phyloP scores from a whole-genome alignment of 768 basidiomycete species.

The Antrodiella citrinella region DNA sequence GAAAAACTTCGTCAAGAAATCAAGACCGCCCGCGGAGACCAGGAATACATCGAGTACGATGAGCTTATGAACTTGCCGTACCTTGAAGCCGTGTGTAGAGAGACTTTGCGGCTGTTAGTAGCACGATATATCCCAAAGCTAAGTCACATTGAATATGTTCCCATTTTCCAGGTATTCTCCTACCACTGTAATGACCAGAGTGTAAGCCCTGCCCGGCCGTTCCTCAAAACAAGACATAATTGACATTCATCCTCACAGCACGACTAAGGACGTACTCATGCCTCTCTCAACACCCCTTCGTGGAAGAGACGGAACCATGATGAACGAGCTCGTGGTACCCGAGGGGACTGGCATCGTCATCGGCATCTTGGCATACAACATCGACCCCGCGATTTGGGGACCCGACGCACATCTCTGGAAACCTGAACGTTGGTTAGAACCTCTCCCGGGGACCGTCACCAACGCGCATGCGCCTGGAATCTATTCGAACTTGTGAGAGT shows the following conservation, averaged over 20 bases:
- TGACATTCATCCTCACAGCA: not conserved
- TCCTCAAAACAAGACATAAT: not conserved
- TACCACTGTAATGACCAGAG: constrained; percentile 28
- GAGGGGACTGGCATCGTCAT: constrained; percentile 39
- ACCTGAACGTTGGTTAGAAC: constrained; percentile 55
- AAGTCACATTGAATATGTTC: no score
- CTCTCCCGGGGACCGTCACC: constrained; percentile 12
- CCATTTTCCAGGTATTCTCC: constrained; percentile 30
- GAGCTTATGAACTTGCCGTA: constrained; percentile 38
- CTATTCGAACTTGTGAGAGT: constrained; percentile 13
- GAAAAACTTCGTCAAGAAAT: constrained; percentile 18
- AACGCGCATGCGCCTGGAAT: constrained; percentile 15
- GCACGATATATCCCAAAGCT: no score
- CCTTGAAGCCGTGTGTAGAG: constrained; percentile 56
- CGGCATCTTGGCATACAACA: constrained; percentile 40
- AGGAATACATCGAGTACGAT: constrained; percentile 13
- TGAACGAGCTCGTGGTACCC: constrained; percentile 34
- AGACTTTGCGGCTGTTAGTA: constrained; percentile 49
- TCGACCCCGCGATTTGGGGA: constrained; percentile 51
- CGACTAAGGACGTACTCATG: constrained; percentile 43
- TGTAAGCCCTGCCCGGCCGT: constrained; percentile 6
- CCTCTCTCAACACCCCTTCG: constrained; percentile 46
- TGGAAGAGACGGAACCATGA: constrained; percentile 30
- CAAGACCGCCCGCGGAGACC: constrained; percentile 4
- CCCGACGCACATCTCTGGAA: constrained; percentile 47